Evolutionary conservation across 495 filamentous ascomycete genomes (phyloP).

Genomic region (Massariosphaeria phaeospora): DNA sequence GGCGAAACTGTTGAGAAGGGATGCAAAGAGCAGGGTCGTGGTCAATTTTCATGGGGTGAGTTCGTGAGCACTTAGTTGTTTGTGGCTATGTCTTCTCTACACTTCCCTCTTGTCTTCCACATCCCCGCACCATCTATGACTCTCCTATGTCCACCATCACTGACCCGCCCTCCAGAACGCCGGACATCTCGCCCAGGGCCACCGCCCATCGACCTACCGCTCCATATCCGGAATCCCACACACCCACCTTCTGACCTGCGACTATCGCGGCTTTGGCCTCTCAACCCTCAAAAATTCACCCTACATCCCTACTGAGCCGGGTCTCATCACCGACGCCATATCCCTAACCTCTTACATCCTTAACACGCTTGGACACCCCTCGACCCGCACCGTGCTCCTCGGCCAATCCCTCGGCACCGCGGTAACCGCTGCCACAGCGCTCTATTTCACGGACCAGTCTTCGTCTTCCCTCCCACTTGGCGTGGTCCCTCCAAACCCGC

Average conservation of each 20-base stretch:
- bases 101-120: constrained; percentile 13
- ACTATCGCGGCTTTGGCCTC: constrained; percentile 86
- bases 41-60: constrained; percentile 38
- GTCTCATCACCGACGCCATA: constrained; percentile 74
- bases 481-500: not conserved
- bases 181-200: constrained; percentile 50
- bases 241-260: constrained; percentile 66
- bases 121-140: not conserved
- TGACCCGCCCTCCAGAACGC: constrained; percentile 33
- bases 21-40: constrained; percentile 37
- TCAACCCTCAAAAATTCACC: constrained; percentile 56
- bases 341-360: constrained; percentile 68
- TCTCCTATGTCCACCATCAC: not conserved
- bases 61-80: not conserved
- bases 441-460: constrained; percentile 53
- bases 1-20: constrained; percentile 35
- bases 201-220: constrained; percentile 50
- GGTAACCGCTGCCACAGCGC: constrained; percentile 64
- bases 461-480: constrained; percentile 3
- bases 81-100: not conserved
- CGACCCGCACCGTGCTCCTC: constrained; percentile 70
- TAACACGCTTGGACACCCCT: constrained; percentile 56
- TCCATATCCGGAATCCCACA: constrained; percentile 47
- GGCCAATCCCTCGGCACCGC: constrained; percentile 90
- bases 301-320: constrained; percentile 63